These are phyloP conservation scores for Polygonum aviculare DNA, from an alignment of 148 eudicot genomes.

Conservation along the genomic window DNA sequence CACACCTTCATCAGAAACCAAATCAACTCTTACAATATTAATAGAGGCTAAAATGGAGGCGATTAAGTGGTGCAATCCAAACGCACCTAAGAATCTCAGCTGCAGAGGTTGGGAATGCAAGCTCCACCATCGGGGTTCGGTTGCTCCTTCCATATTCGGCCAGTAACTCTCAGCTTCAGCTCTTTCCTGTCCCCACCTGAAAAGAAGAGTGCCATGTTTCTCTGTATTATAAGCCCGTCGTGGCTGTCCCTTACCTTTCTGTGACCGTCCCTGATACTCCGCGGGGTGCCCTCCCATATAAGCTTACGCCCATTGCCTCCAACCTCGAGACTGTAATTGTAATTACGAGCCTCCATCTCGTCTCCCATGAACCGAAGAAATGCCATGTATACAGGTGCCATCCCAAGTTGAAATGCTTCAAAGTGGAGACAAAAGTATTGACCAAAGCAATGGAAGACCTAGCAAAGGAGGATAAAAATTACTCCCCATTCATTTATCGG, in stretches of 20 bases:
- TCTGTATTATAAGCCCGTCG: conserved; percentile 62
- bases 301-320: conserved; percentile 81
- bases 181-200: conserved; percentile 68
- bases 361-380: conserved; percentile 87
- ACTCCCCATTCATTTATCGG: too few species aligned
- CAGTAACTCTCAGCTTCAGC: conserved; percentile 58
- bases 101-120: conserved; percentile 54
- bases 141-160: conserved; percentile 60
- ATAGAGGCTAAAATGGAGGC: not conserved
- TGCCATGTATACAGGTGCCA: conserved; percentile 91
- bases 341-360: conserved; percentile 68
- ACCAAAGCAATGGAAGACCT: conserved; percentile 87
- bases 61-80: too few species aligned
- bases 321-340: conserved; percentile 74
- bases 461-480: conserved; percentile 7
- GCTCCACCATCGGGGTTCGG: conserved; percentile 54
- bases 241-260: conserved; percentile 77
- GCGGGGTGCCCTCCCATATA: conserved; percentile 71
- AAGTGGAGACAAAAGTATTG: conserved; percentile 85
- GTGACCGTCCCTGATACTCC: conserved; percentile 78
- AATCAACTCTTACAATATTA: not conserved
- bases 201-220: conserved; percentile 70
- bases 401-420: conserved; percentile 81
- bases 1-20: not conserved
- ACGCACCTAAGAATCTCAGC: conserved; percentile 11